These are phyloP conservation scores for Sclerotinia spermophila DNA, from an alignment of 2,329 filamentous ascomycete genomes.

Conservation along the genomic window DNA sequence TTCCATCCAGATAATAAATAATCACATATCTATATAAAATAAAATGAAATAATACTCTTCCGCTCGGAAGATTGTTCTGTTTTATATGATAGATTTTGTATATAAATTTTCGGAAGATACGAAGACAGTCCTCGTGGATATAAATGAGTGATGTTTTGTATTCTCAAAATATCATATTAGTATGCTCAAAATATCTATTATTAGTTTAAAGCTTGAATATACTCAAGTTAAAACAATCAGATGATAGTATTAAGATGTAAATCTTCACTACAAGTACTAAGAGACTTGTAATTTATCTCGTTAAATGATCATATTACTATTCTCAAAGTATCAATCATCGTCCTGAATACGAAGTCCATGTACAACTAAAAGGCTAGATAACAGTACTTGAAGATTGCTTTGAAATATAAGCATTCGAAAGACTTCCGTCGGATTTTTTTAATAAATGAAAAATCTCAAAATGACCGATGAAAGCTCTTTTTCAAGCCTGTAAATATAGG, in stretches of 20 bases:
- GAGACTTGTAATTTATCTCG: not conserved
- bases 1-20: too few relatives aligned
- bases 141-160: not conserved
- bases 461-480: not conserved
- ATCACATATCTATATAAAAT: too few relatives aligned
- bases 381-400: rapidly evolving
- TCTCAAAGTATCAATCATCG: rapidly evolving
- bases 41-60: too few relatives aligned
- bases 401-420: not conserved
- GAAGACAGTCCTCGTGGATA: not conserved
- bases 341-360: not conserved
- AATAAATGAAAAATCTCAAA: not conserved
- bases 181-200: not conserved
- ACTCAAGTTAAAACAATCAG: not conserved
- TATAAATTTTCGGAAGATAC: not conserved
- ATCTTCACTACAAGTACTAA: rapidly evolving
- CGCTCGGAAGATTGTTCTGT: too few relatives aligned
- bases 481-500: not conserved
- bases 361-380: rapidly evolving
- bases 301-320: not conserved
- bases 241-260: rapidly evolving
- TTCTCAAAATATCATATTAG: rapidly evolving
- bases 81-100: too few relatives aligned
- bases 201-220: rapidly evolving
- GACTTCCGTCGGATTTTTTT: not conserved